Percentiles rank a stretch among this genome's conserved stretches.
Conservation (phyloP, 148 eudicot species). For the Cornus suecica region DNA sequence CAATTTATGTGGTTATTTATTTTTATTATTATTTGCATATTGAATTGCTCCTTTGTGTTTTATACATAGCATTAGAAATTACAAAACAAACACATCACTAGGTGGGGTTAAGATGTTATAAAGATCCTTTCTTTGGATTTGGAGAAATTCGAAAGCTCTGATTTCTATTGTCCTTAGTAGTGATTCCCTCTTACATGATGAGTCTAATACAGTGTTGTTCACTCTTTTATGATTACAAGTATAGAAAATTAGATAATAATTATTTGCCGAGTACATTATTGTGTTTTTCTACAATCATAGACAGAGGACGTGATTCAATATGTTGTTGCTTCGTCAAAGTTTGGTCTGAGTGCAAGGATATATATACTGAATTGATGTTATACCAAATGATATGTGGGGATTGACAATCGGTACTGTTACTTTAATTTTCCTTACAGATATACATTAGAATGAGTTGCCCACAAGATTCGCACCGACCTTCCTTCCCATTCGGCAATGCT, state of each 20-base stretch:
- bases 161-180: too few species aligned
- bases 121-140: background rate
- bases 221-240: too few species aligned
- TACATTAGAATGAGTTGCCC: constrained; percentile 62
- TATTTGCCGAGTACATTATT: background rate
- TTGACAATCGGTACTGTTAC: background rate
- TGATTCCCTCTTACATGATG: background rate
- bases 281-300: background rate
- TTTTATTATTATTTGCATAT: background rate
- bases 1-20: too few species aligned
- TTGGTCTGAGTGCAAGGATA: background rate
- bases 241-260: too few species aligned
- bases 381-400: background rate
- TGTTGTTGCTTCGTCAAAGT: background rate
- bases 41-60: background rate
- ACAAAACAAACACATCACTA: background rate
- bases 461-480: constrained; percentile 70
- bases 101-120: background rate
- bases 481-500: constrained; percentile 70
- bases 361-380: too few species aligned
- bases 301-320: background rate
- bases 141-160: background rate
- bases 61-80: background rate
- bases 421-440: constrained; percentile 31
- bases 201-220: background rate